phyloP scores from a whole-genome alignment of 2,329 filamentous ascomycete genomes.

The Nigrospora osmanthi region DNA sequence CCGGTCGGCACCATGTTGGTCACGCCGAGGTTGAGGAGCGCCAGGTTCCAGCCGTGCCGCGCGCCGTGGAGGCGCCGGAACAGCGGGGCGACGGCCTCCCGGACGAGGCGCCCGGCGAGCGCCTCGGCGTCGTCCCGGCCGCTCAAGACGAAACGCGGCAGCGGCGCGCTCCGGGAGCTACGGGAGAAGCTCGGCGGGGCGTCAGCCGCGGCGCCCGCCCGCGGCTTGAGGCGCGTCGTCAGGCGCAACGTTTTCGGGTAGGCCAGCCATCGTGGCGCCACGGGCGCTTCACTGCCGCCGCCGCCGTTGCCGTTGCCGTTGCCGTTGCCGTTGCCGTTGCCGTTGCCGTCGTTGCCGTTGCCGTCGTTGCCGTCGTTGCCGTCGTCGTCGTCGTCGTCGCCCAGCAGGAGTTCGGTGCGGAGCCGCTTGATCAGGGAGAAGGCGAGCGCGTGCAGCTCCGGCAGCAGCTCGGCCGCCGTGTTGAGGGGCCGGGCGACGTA shows the following conservation, averaged over 20 bases:
- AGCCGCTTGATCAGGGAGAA: constrained; percentile 69
- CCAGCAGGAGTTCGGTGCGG: constrained; percentile 64
- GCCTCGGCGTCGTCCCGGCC: constrained; percentile 47
- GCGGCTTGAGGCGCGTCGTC: constrained; percentile 57
- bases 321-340: too few relatives aligned
- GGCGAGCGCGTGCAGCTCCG: constrained; percentile 62
- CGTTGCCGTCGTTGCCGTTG: too few relatives aligned
- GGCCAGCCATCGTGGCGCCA: constrained; percentile 57
- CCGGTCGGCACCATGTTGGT: constrained; percentile 69
- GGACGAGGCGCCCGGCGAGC: constrained; percentile 61
- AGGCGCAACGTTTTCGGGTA: constrained; percentile 76
- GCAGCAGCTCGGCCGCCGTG: constrained; percentile 52
- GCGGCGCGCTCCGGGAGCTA: constrained; percentile 64
- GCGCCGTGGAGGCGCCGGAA: constrained; percentile 69
- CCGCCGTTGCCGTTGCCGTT: too few relatives aligned
- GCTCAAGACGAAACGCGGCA: constrained; percentile 69
- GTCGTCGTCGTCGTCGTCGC: constrained; percentile 27
- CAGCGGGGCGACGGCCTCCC: constrained; percentile 60
- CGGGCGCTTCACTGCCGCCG: too few relatives aligned
- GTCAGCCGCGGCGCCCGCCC: constrained; percentile 24
- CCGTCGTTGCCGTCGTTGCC: too few relatives aligned
- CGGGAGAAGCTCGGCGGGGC: constrained; percentile 54
- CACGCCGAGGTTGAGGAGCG: constrained; percentile 78
- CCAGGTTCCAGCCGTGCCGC: constrained; percentile 67
- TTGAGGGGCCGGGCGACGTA: constrained; percentile 64